Base-by-base conservation (phyloP, 2,329 filamentous ascomycete genomes). In the Fragosphaeria purpurea region DNA sequence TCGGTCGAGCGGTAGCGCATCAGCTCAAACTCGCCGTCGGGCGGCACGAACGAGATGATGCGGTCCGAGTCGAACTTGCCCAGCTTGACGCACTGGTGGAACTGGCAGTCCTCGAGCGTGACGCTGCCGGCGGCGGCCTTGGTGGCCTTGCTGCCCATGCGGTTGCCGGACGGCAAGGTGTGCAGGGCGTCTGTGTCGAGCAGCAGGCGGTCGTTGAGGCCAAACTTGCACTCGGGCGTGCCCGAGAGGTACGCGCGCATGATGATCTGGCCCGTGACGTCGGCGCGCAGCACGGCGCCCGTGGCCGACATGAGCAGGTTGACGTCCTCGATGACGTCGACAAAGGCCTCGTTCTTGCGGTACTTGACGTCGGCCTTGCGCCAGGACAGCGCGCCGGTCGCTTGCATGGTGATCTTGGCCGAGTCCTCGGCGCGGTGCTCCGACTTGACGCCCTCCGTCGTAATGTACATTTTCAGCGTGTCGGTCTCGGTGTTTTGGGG, bases 401-500 rank as follows among this genome's bases (percentile, higher is more conserved):
- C 94, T 73, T 98, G 93, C 90, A 97, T 96, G 32, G 93, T 98
- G 68, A 98, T 98, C 67, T 91, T 93, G 59, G 89, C 91, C 47
- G 91, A 96, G 67, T 98, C 91, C 65, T 95, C 88, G 70, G 83
- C 85, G 58, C 79, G 83, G 58, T 82, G 75, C 66, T 89, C 89
- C 35, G 89, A 94, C 69, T 96, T 96, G 70, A 98, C 91, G 52
- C 93, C 93, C 72, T 98, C 93, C 38, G 93, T 98, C 42, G 94
- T 98, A 63, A 98, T 98, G 75, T 98, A 98, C 91, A 97, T 97
- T 71, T 98, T 98, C 61, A 98, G 75, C 12, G 93, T 97, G 67
- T 98, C 93, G 49, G 91, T 95, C 71, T 98, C 93, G 56, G 93
- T 98, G 67, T 97, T 97, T 67, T 98, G 93, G 37, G 93, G 93